Conservation (phyloP, 148 eudicot species). For the Chenopodium formosanum region DNA sequence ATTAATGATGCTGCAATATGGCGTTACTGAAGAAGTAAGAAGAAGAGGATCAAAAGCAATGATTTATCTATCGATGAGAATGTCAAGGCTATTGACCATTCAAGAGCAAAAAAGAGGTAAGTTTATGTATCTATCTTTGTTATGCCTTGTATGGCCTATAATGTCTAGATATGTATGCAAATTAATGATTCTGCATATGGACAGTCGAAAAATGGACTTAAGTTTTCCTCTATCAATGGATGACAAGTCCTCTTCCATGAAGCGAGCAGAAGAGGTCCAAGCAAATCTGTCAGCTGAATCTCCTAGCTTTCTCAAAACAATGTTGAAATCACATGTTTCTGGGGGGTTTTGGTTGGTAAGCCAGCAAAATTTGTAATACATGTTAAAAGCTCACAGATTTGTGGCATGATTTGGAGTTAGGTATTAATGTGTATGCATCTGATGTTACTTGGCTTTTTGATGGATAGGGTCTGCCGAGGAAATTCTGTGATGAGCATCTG, state of each 20-base stretch:
- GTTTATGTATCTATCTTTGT: not conserved
- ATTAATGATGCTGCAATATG: no score
- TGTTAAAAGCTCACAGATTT: not conserved
- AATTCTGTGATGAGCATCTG: conserved; percentile 31
- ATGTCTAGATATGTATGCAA: not conserved
- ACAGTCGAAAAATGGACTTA: not conserved
- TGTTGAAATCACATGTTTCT: conserved; percentile 35
- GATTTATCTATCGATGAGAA: not conserved
- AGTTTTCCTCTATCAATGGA: not conserved
- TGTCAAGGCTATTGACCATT: conserved; percentile 1
- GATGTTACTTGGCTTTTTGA: conserved; percentile 10
- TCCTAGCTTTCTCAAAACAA: conserved; percentile 35
- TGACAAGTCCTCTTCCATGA: conserved; percentile 18
- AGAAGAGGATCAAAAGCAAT: not conserved
- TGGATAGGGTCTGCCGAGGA: conserved; percentile 30
- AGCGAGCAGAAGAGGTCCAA: conserved; percentile 33
- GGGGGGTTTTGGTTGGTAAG: conserved; percentile 45
- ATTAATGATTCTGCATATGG: not conserved
- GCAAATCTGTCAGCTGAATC: conserved; percentile 23
- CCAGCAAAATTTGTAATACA: not conserved
- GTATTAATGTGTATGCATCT: not conserved
- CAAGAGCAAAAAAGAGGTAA: not conserved
- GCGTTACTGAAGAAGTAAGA: no score
- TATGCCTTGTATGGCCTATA: not conserved
- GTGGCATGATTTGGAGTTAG: not conserved